Evolutionary conservation across 768 basidiomycete genomes (phyloP), one percentile per base, ranked within the genome.

Genomic region (Fomitopsis pulvina): DNA sequence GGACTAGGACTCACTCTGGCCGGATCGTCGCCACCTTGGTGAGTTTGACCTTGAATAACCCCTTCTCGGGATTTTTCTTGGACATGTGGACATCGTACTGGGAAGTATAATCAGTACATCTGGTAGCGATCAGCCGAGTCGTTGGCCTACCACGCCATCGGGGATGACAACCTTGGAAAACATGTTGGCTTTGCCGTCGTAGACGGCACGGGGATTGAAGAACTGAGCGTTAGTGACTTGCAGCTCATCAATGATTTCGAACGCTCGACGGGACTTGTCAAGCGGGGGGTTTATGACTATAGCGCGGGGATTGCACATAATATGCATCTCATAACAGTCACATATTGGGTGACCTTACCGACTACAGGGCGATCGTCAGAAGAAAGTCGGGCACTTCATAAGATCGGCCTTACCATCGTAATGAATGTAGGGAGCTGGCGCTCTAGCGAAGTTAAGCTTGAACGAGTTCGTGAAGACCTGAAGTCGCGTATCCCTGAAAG

Each of bases 401-500:
- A 6, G 11, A 44, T n/a, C 18, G 29, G 16, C 20, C 54, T 20
- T 47, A 60, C 60, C 50, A 28, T 61, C 54, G 41, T 58, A 61
- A 26, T 58, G 60, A 26, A 44, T 50, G 21, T 51, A 60, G 2
- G 25, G 18, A 4, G n/a, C n/a, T n/a, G n/a, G n/a, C n/a, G 40
- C 10, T 0, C 45, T 45, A 0, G 69, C n/a, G n/a, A n/a, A n/a
- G n/a, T n/a, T 57, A 18, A 71, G 57, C 43, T 60, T 61, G 49
- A 64, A 71, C 0, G 64, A 67, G 26, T 70, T 70, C 0, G 70
- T 70, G 0, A 45, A 12, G 2, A 70, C 70, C n/a, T 55, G 53
- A 9, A 46, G 28, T 4, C 28, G 45, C 32, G 18, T 20, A 39
- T 48, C 43, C 38, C 20, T 24, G 18, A 20, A 12, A 3, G 11